Evolutionary conservation across 23 red algal genomes (phyloP), one percentile per base, ranked within the genome.

Genomic region (Gracilaria gracilis): DNA sequence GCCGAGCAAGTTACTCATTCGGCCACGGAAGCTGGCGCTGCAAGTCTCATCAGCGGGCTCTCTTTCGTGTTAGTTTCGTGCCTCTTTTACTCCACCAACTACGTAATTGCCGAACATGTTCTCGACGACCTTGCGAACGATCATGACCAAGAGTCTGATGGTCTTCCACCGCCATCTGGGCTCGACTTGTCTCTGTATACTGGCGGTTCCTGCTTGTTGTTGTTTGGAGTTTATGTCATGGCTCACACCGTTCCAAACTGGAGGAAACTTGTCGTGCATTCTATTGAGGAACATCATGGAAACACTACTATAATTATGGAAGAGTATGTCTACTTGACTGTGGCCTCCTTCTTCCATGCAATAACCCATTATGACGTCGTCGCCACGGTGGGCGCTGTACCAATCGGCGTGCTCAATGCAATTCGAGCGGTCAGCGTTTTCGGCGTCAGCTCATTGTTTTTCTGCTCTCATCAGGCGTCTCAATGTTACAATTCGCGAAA

Each of bases 401-500:
- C 88, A n/a, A 91, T 96, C 61, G 94, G 94, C 21, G 89, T 96
- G 8, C 66, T 92, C 61, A 93, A 93, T 54, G 94, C 94, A 67
- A 71, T 92, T 42, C 94, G 94, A 54, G 88, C 94, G 27, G 94
- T 96, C 20, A 82, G 71, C 34, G 94, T 96, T 57, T 96, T 96
- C 61, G 94, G 69, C 1, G 81, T 80, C 1, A 92, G 87, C 44
- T 83, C 94, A n/a, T 81, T 91, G 88, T 84, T 96, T 46, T 96
- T 96, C 61, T 96, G 94, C 73, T 32, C 82, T 0, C 67, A 76
- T 51, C 94, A 96, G 72, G 86, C 88, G 6, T 96, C 94, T 20
- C 94, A 96, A 80, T 96, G 94, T 71, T 96, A 88, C 87, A 93
- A 83, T 42, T 79, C 88, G 31, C 79, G 88, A 70, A 96, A 96